Evolutionary conservation across 805 yeast species (phyloP).

Genomic region (Metschnikowia drakensbergensis): DNA sequence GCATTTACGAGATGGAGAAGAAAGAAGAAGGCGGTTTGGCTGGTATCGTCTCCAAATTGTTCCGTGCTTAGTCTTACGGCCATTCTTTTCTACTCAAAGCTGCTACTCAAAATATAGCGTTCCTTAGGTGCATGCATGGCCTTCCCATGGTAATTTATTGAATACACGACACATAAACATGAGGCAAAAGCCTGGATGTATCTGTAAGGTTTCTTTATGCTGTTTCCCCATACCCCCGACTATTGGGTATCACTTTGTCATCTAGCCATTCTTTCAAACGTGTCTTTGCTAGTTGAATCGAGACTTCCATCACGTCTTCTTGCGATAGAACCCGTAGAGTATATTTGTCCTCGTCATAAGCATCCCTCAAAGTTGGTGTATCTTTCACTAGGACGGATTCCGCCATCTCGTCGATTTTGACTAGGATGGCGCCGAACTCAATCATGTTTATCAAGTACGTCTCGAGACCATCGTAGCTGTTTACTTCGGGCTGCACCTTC

Average conservation of each 20-base stretch:
- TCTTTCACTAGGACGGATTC: conserved; percentile 17
- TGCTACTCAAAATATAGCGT: not conserved
- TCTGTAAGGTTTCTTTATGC: not conserved
- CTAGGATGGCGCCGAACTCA: conserved; percentile 22
- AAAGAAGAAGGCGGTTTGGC: conserved; percentile 58
- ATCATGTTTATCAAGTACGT: conserved; percentile 23
- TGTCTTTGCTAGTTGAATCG: conserved; percentile 17
- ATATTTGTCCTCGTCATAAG: conserved; percentile 24
- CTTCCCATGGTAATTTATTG: conserved; percentile 2
- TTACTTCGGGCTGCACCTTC: conserved; percentile 3
- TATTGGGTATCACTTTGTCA: conserved; percentile 5
- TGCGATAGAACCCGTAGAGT: conserved; percentile 24
- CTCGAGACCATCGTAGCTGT: conserved; percentile 16
- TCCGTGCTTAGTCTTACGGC: conserved; percentile 29
- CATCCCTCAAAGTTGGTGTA: conserved; percentile 27
- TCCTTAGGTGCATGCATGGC: conserved; percentile 2
- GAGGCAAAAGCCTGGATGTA: not conserved
- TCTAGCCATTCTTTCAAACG: conserved; percentile 24
- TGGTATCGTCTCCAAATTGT: conserved; percentile 41
- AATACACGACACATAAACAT: conserved; percentile 2
- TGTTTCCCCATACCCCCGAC: not conserved
- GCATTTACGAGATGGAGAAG: conserved; percentile 65
- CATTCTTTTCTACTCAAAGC: not conserved
- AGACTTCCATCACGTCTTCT: conserved; percentile 21
- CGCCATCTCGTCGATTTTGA: conserved; percentile 28